A percentile compares a stretch with the other conserved stretches of the same genome.
These are phyloP conservation scores for Pseudocercospora pini-densiflorae DNA, from an alignment of 2,329 filamentous ascomycete species.

Conservation along the genomic window DNA sequence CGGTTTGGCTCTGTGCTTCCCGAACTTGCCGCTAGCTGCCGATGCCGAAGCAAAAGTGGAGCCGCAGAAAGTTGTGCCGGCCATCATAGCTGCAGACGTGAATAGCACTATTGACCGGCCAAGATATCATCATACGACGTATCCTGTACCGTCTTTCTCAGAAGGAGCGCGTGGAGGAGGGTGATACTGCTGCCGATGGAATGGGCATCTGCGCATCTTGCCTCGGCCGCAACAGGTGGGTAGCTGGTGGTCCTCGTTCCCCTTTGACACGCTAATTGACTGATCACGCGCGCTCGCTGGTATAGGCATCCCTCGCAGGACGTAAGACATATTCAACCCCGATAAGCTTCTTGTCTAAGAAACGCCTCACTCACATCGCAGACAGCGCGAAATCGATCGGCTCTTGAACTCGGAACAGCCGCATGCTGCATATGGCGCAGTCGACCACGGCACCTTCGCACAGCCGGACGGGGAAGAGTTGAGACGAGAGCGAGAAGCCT, in stretches of 20 bases:
- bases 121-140: too few species aligned
- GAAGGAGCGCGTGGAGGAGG: not conserved
- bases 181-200: constrained; percentile 20
- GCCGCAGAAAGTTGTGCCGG: not conserved
- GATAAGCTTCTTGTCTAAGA: constrained; percentile 13
- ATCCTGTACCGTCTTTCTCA: not conserved
- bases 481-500: constrained; percentile 51
- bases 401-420: constrained; percentile 50
- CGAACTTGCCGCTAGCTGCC: not conserved
- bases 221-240: constrained; percentile 42
- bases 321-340: constrained; percentile 38
- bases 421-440: constrained; percentile 48
- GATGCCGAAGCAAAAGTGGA: not conserved
- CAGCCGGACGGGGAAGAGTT: constrained; percentile 56
- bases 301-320: constrained; percentile 50
- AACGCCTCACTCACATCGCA: constrained; percentile 34
- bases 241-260: not conserved
- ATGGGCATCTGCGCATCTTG: constrained; percentile 57
- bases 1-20: not conserved
- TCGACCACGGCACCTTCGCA: constrained; percentile 42
- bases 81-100: not conserved
- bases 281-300: constrained; percentile 11
- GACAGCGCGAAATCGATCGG: constrained; percentile 51
- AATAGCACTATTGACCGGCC: too few species aligned
- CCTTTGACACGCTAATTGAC: not conserved